A percentile compares a stretch with the other conserved stretches of the same genome.
Conservation (phyloP, 176 grass and related monocot genomes). For the Eremochloa ophiuroides region DNA sequence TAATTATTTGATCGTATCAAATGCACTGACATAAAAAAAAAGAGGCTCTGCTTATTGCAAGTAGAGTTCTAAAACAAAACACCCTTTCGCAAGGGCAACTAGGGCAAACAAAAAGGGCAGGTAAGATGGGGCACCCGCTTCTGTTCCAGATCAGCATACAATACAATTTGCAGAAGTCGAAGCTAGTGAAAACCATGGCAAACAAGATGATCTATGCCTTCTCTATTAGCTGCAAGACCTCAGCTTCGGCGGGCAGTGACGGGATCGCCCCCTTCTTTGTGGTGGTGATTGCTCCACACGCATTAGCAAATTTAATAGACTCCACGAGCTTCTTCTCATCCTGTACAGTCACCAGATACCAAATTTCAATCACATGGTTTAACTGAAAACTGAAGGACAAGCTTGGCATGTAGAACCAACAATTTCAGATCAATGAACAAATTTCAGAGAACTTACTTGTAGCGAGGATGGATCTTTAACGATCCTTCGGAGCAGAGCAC, state of each 20-base stretch:
- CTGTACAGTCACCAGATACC: conserved; percentile 31
- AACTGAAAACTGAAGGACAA: background rate
- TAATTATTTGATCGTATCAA: conserved; percentile 27
- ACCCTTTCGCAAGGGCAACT: conserved; percentile 11
- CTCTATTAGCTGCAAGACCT: conserved; percentile 56
- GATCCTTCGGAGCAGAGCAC: conserved; percentile 64
- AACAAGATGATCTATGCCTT: conserved; percentile 29
- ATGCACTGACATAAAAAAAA: background rate
- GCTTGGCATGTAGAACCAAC: background rate
- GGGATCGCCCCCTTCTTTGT: conserved; percentile 91
- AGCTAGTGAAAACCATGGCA: conserved; percentile 17
- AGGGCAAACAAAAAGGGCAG: conserved; percentile 29
- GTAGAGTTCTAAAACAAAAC: conserved; percentile 38
- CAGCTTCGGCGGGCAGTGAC: conserved; percentile 53
- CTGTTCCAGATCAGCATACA: conserved; percentile 43
- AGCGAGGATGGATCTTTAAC: conserved; percentile 69
- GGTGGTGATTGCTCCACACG: conserved; percentile 76
- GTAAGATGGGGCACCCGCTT: conserved; percentile 23
- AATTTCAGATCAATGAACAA: background rate
- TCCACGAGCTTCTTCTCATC: conserved; percentile 69
- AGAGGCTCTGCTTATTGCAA: conserved; percentile 45
- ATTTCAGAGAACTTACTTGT: conserved; percentile 43
- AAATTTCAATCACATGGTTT: background rate
- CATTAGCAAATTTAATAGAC: conserved; percentile 72
- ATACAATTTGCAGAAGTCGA: conserved; percentile 34